phyloP scores from a whole-genome alignment of 2,329 filamentous ascomycete species.

The Scopulariopsis brevicaulis region DNA sequence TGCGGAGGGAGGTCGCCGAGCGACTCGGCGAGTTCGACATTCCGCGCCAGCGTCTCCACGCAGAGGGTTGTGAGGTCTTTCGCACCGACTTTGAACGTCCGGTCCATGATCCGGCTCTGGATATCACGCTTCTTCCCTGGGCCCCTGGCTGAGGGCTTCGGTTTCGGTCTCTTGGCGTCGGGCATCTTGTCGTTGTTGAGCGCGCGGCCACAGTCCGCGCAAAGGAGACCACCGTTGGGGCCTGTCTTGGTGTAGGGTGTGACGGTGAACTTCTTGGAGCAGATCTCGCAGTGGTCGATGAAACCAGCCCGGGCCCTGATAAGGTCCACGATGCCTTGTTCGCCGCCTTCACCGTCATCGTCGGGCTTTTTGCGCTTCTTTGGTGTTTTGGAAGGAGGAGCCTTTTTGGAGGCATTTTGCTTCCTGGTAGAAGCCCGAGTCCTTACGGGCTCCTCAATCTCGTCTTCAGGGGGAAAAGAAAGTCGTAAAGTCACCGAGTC shows the following conservation, averaged over 20 bases:
- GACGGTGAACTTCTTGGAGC: constrained; percentile 82
- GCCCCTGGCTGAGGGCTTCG: constrained; percentile 29
- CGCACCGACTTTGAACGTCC: constrained; percentile 50
- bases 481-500: neutral
- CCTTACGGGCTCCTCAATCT: constrained; percentile 15
- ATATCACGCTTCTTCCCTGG: constrained; percentile 23
- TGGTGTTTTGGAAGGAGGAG: neutral
- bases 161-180: constrained; percentile 13
- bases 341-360: constrained; percentile 31
- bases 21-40: constrained; percentile 50
- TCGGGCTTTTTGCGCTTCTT: constrained; percentile 39
- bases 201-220: constrained; percentile 68
- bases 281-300: constrained; percentile 77
- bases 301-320: constrained; percentile 62
- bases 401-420: constrained; percentile 11
- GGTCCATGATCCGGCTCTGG: constrained; percentile 78
- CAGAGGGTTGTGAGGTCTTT: constrained; percentile 57
- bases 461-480: constrained; percentile 6
- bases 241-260: constrained; percentile 79
- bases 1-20: constrained; percentile 46
- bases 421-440: neutral
- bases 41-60: constrained; percentile 50
- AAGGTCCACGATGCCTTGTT: constrained; percentile 13
- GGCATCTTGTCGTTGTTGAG: constrained; percentile 50
- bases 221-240: constrained; percentile 77